Conservation (phyloP, 106 monocot genomes). For the Chionographis japonica region DNA sequence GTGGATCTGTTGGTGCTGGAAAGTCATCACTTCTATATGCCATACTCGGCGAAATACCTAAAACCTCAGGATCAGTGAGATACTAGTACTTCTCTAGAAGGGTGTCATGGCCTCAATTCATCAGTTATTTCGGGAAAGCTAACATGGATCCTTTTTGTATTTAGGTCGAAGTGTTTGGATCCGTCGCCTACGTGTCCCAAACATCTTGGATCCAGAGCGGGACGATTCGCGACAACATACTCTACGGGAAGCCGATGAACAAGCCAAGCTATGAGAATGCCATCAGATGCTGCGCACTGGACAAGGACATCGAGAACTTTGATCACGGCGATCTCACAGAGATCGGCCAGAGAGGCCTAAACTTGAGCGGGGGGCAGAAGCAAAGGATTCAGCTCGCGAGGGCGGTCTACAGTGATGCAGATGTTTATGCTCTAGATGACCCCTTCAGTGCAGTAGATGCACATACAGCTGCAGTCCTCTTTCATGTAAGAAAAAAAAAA, state of each 20-base stretch:
- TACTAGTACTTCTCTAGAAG: neutral
- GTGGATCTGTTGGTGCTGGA: constrained; percentile 76
- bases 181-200: constrained; percentile 84
- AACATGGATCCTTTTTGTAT: constrained; percentile 1
- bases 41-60: constrained; percentile 76
- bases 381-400: constrained; percentile 91
- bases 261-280: constrained; percentile 50
- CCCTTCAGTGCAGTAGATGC: constrained; percentile 98
- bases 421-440: constrained; percentile 84
- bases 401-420: constrained; percentile 82
- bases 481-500: constrained; percentile 44
- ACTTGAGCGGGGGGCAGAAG: constrained; percentile 96
- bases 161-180: constrained; percentile 57
- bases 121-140: neutral
- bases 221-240: constrained; percentile 71
- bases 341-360: constrained; percentile 90
- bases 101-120: neutral
- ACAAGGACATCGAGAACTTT: constrained; percentile 77
- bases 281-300: constrained; percentile 64
- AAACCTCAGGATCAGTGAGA: constrained; percentile 68
- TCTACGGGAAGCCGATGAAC: constrained; percentile 68
- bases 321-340: constrained; percentile 78
- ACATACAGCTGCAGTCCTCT: constrained; percentile 73
- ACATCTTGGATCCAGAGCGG: constrained; percentile 85
- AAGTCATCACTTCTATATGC: constrained; percentile 65